Evolutionary conservation across 2,329 filamentous ascomycete species (phyloP), one percentile per base, ranked within the genome.

Genomic region (Aspergillus jensenii): DNA sequence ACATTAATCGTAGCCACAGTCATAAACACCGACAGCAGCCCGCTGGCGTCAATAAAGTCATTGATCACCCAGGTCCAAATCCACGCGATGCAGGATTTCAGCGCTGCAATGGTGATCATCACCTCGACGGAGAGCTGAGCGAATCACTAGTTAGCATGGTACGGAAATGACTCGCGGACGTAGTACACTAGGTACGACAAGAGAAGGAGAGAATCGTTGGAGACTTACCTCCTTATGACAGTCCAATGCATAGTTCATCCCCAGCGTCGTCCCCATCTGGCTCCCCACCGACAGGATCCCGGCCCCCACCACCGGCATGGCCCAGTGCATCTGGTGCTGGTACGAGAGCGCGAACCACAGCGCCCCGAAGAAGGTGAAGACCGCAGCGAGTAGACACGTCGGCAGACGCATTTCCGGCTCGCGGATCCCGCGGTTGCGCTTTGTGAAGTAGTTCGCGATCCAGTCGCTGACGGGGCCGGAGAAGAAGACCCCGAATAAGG

Each of bases 401-500:
- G 55, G 48, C 3, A 57, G 55, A 11, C 74, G 71, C 75, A 77
- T 77, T 59, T 77, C 75, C 12, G 75, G 70, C 64, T 77, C 75
- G 17, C 74, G 73, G 59, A 77, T 75, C 12, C 69, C 68, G 49
- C 71, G 67, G 61, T 77, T 77, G 41, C 67, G 67, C 41, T 71
- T 73, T 7, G 74, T 77, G 37, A 72, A 49, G 4, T 35, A 37
- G 11, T 35, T 49, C 2, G 46, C 46, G 2, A 49, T 49, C 46
- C 46, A 49, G 23, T 35, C 21, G 1, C 40, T 17, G 3, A n/a
- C 50, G 8, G 39, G 39, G 3, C 50, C 50, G 11, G 37, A 52
- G 50, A 52, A 52, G 14, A 52, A 44, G n/a, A 52, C 49, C 4
- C 49, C 49, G 21, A 52, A 52, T 6, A 52, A 23, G 12, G 49